These are phyloP conservation scores for Dicorynia guianensis DNA, from an alignment of 306 rosid species.

Conservation along the genomic window DNA sequence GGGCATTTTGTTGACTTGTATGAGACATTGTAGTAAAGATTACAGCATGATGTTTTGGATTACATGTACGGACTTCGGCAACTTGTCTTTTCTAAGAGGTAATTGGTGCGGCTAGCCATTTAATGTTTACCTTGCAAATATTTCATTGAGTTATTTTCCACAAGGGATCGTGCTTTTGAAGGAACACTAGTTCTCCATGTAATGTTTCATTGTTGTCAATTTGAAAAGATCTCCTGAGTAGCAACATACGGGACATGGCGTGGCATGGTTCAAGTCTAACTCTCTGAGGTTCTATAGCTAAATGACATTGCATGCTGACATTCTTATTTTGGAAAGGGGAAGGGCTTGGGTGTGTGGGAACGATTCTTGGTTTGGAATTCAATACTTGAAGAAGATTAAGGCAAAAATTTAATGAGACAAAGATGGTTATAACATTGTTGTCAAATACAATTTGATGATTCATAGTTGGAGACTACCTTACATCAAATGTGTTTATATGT, in stretches of 20 bases:
- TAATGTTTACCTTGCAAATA: not conserved
- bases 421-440: not conserved
- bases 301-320: not conserved
- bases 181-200: conserved; percentile 3
- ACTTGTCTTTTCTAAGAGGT: not conserved
- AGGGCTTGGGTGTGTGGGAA: not conserved
- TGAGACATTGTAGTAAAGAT: not conserved
- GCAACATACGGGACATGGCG: not conserved
- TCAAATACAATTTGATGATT: not conserved
- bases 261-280: not conserved
- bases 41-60: not conserved
- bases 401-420: not conserved
- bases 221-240: not conserved
- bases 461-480: conserved; percentile 6
- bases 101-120: not conserved
- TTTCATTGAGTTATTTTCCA: conserved; percentile 14
- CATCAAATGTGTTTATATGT: not conserved
- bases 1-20: not conserved
- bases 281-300: conserved; percentile 13
- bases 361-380: not conserved
- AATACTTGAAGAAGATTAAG: not conserved
- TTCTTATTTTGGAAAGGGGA: conserved; percentile 18
- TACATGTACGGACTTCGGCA: not conserved
- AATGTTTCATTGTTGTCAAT: not conserved
- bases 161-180: conserved; percentile 7